Percentiles rank a stretch among this genome's conserved stretches.
Conservation (phyloP, 1,284 basidiomycete genomes). For the Marasmius fiardii region DNA sequence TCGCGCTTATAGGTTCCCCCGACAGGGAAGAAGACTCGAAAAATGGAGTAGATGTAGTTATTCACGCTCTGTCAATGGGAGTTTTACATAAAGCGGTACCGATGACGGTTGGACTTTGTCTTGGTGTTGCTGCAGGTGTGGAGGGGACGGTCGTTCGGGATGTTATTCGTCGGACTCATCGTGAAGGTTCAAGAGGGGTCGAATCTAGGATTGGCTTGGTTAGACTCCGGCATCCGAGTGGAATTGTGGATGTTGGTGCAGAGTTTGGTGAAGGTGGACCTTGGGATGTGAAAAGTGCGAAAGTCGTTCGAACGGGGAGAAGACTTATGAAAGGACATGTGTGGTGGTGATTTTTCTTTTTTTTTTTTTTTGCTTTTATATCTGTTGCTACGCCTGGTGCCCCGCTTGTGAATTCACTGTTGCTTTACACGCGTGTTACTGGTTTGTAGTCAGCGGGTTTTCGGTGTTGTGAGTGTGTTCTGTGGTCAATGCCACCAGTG, state of each 20-base stretch:
- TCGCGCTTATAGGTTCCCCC: conserved; percentile 52
- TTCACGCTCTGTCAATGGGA: conserved; percentile 70
- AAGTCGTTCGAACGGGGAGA: conserved; percentile 64
- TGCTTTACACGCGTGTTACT: too few relatives aligned
- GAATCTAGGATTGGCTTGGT: conserved; percentile 27
- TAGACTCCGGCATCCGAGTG: conserved; percentile 61
- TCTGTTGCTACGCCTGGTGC: too few relatives aligned
- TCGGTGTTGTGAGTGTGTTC: too few relatives aligned
- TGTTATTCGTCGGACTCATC: conserved; percentile 29
- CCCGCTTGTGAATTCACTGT: too few relatives aligned
- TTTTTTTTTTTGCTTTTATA: too few relatives aligned
- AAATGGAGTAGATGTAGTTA: conserved; percentile 46
- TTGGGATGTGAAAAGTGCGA: conserved; percentile 52
- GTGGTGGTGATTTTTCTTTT: conserved; percentile 46
- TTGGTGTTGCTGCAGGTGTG: conserved; percentile 61
- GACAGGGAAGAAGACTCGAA: conserved; percentile 20
- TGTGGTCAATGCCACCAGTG: too few relatives aligned
- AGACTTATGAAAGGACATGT: conserved; percentile 68
- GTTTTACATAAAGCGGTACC: conserved; percentile 70
- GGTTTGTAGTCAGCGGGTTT: too few relatives aligned
- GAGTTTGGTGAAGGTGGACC: conserved; percentile 39
- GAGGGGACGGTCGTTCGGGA: conserved; percentile 50
- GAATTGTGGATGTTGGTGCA: conserved; percentile 64
- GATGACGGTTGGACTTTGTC: conserved; percentile 71
- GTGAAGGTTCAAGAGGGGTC: conserved; percentile 3